Evolutionary conservation across 2,329 filamentous ascomycete species (phyloP).

Genomic region (Aphanocladium album): DNA sequence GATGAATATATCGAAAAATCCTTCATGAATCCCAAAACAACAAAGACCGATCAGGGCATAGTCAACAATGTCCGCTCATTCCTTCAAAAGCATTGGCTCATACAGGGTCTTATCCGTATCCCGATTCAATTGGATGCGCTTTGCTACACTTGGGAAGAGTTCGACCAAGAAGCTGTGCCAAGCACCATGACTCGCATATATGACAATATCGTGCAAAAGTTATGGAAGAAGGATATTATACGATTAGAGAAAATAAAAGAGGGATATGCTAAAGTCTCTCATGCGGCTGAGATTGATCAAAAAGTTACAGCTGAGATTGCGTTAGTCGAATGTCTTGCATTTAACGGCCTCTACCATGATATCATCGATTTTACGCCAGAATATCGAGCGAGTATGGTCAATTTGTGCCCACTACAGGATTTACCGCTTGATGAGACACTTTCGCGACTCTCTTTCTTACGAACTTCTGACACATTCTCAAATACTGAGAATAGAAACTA

Average conservation of each 20-base stretch:
- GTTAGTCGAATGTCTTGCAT: conserved; percentile 30
- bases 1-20: not conserved
- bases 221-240: conserved; percentile 36
- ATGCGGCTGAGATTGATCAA: not conserved
- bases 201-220: conserved; percentile 26
- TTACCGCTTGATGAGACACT: conserved; percentile 8
- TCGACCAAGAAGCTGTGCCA: conserved; percentile 9
- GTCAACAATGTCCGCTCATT: conserved; percentile 20
- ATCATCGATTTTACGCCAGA: conserved; percentile 16
- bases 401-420: not conserved
- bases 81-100: conserved; percentile 25
- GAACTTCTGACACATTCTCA: conserved; percentile 25
- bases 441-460: conserved; percentile 31
- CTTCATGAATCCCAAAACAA: not conserved
- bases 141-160: conserved; percentile 24
- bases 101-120: conserved; percentile 35
- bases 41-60: not conserved
- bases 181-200: conserved; percentile 35
- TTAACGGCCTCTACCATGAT: conserved; percentile 29
- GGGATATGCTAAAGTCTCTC: not conserved
- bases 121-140: conserved; percentile 41
- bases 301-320: conserved; percentile 14
- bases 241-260: conserved; percentile 21
- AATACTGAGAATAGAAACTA: conserved; percentile 22
- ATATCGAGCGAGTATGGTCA: not conserved